Evolutionary conservation across 805 yeast genomes (phyloP).

Genomic region (Ogataea pini): DNA sequence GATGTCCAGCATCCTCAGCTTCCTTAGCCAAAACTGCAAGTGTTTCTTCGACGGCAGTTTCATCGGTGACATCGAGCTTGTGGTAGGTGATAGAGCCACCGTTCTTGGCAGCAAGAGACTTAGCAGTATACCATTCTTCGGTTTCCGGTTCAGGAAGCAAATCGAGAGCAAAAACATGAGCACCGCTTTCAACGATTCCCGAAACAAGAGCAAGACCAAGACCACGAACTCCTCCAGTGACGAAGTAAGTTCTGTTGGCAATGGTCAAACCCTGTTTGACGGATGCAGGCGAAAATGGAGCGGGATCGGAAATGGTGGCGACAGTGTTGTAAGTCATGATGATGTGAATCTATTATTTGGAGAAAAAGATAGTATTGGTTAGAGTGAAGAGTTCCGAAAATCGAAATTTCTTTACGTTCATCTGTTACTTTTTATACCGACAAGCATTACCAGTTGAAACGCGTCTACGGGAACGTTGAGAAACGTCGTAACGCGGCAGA

Average conservation of each 20-base stretch:
- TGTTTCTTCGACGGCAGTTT: slow-evolving; percentile 12
- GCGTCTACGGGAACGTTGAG: neutral
- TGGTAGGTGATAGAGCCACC: slow-evolving; percentile 14
- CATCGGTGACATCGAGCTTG: slow-evolving; percentile 19
- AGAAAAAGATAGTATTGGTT: neutral
- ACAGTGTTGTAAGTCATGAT: slow-evolving; percentile 16
- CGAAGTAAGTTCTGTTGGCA: slow-evolving; percentile 17
- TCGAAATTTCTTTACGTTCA: neutral
- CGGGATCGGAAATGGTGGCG: slow-evolving; percentile 17
- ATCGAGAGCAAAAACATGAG: slow-evolving; percentile 18
- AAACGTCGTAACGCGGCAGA: slow-evolving; percentile 5
- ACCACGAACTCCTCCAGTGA: slow-evolving; percentile 24
- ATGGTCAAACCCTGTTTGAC: slow-evolving; percentile 17
- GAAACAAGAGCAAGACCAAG: slow-evolving; percentile 16
- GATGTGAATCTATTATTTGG: neutral
- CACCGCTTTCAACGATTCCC: slow-evolving; percentile 19
- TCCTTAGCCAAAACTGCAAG: slow-evolving; percentile 10
- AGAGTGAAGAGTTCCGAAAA: too few species aligned
- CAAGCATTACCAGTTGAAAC: neutral
- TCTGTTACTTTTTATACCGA: slow-evolving; percentile 5
- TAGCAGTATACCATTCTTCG: slow-evolving; percentile 18
- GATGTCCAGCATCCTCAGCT: slow-evolving; percentile 16
- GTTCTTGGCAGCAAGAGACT: slow-evolving; percentile 12
- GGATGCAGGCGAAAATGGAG: slow-evolving; percentile 19
- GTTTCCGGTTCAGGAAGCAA: slow-evolving; percentile 14